Conservation (phyloP, 805 yeast species). For the Kazachstania viticola region DNA sequence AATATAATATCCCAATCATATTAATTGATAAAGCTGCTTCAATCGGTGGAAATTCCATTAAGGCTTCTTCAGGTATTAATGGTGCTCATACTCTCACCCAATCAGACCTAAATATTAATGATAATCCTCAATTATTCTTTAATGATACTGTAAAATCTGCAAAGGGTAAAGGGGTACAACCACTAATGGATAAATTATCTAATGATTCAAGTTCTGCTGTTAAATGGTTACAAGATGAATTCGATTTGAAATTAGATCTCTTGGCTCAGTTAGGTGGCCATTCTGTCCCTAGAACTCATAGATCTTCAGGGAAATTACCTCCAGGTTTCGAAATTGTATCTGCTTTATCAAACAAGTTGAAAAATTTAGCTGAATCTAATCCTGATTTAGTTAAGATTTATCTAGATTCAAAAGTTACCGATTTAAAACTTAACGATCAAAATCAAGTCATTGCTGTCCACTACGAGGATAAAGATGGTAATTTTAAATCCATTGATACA, state of each 20-base stretch:
- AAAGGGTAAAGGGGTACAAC: constrained; percentile 44
- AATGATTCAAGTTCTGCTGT: constrained; percentile 55
- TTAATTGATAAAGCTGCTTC: constrained; percentile 38
- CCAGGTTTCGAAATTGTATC: constrained; percentile 51
- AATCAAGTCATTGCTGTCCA: constrained; percentile 32
- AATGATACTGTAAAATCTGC: constrained; percentile 61
- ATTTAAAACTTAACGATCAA: constrained; percentile 21
- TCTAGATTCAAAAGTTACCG: constrained; percentile 30
- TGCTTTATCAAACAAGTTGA: constrained; percentile 30
- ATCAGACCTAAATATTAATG: constrained; percentile 34
- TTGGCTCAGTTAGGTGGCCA: constrained; percentile 80
- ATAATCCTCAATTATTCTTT: constrained; percentile 47
- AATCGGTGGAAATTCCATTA: constrained; percentile 49
- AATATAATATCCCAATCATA: constrained; percentile 31
- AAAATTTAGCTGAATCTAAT: constrained; percentile 21
- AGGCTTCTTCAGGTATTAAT: constrained; percentile 53
- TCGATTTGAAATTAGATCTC: constrained; percentile 50
- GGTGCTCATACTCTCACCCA: constrained; percentile 67
- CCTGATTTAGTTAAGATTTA: constrained; percentile 27
- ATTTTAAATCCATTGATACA: constrained; percentile 18
- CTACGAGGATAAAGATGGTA: constrained; percentile 25
- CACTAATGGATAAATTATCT: constrained; percentile 47
- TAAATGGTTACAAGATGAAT: constrained; percentile 57
- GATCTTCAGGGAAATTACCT: constrained; percentile 50
- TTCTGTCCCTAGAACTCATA: constrained; percentile 67